Percentiles rank a stretch among this genome's conserved stretches.
Conservation (phyloP, 257 asterid genomes). For the Petunia secreta region DNA sequence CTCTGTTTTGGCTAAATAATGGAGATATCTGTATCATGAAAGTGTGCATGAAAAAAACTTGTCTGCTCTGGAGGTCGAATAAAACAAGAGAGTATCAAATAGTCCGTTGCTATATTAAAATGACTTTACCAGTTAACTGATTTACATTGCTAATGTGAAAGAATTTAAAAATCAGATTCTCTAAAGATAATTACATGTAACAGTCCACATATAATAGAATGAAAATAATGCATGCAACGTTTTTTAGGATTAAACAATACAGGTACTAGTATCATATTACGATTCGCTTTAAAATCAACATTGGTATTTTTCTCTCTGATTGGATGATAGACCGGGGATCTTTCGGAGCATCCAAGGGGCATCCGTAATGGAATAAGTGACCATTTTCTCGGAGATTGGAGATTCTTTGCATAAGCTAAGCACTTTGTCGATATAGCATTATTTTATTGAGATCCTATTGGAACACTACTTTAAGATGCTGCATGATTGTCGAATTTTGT, state of each 20-base stretch:
- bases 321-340: neutral
- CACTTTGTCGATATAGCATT: constrained; percentile 1
- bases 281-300: too few relatives aligned
- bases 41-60: neutral
- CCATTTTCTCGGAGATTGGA: neutral
- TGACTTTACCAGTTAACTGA: neutral
- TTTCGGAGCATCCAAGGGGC: constrained; percentile 13
- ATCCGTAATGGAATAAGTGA: constrained; percentile 7
- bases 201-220: too few relatives aligned
- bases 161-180: neutral
- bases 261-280: too few relatives aligned
- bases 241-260: too few relatives aligned
- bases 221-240: too few relatives aligned
- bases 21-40: neutral
- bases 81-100: neutral
- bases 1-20: neutral
- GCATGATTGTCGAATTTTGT: neutral
- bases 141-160: neutral
- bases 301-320: neutral
- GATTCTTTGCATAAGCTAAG: neutral
- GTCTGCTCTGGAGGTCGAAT: neutral
- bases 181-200: neutral
- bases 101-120: neutral
- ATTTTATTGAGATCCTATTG: constrained; percentile 7
- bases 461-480: neutral